Percentiles rank a stretch among this genome's conserved stretches.
Conservation (phyloP, 345 rosid genomes). For the Camelina sativa region DNA sequence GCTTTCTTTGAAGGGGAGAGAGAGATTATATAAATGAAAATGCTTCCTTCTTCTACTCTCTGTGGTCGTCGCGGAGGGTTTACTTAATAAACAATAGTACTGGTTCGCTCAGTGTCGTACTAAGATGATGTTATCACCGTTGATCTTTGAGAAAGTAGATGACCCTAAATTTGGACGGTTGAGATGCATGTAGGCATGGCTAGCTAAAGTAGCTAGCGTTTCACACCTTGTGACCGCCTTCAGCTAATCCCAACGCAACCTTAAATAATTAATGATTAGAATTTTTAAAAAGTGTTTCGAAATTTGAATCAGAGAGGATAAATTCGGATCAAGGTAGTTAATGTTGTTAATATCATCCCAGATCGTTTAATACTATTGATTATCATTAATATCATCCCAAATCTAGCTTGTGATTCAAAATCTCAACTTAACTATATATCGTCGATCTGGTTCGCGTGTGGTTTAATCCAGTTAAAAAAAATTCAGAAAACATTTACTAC, state of each 20-base stretch:
- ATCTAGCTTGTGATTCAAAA: not conserved
- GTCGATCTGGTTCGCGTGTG: too few species aligned
- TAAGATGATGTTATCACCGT: not conserved
- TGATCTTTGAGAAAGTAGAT: not conserved
- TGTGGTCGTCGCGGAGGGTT: too few species aligned
- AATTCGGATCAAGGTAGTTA: not conserved
- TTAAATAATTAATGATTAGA: not conserved
- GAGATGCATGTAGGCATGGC: constrained; percentile 17
- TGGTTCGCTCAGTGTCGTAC: too few species aligned
- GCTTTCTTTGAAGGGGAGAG: too few species aligned
- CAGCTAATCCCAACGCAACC: not conserved
- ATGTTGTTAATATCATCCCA: too few species aligned
- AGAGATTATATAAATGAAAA: not conserved
- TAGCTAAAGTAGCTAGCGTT: not conserved
- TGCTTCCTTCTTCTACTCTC: too few species aligned
- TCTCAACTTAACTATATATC: too few species aligned
- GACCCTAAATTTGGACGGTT: not conserved
- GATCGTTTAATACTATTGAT: too few species aligned
- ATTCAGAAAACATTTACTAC: too few species aligned
- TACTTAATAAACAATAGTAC: too few species aligned
- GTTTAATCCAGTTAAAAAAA: not conserved
- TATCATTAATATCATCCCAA: too few species aligned
- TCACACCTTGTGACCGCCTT: not conserved
- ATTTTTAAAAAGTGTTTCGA: too few species aligned
- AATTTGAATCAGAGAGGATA: not conserved